Percentiles rank a stretch among this genome's conserved stretches.
Evolutionary conservation across 1,284 basidiomycete species (phyloP).

Genomic region (Tilletia walkeri): DNA sequence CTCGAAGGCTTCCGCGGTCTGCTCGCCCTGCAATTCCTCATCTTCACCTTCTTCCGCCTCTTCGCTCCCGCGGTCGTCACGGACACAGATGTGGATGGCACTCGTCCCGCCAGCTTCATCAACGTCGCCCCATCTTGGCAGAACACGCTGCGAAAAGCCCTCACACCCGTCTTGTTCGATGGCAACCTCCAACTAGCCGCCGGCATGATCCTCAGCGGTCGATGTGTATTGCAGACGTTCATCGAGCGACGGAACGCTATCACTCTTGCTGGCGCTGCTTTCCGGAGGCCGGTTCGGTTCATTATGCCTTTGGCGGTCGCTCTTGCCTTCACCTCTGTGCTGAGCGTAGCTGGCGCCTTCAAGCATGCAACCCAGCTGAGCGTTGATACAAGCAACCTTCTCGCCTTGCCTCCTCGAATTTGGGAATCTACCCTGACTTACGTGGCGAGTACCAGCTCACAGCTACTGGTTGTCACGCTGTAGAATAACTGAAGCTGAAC

Average conservation of each 20-base stretch:
- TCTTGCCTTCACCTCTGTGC: slow-evolving; percentile 26
- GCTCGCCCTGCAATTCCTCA: slow-evolving; percentile 34
- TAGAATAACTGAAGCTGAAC: neutral
- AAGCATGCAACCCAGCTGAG: slow-evolving; percentile 27
- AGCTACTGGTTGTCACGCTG: neutral
- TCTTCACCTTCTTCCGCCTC: slow-evolving; percentile 44
- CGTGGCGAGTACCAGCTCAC: neutral
- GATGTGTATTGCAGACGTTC: slow-evolving; percentile 35
- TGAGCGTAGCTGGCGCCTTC: slow-evolving; percentile 34
- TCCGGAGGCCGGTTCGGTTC: slow-evolving; percentile 41
- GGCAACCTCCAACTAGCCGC: slow-evolving; percentile 34
- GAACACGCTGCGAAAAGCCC: slow-evolving; percentile 33
- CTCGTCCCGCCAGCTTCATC: slow-evolving; percentile 31
- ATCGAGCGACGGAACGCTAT: slow-evolving; percentile 33
- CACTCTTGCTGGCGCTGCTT: slow-evolving; percentile 33
- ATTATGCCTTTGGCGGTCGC: slow-evolving; percentile 34
- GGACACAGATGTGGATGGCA: slow-evolving; percentile 33
- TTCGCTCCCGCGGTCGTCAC: slow-evolving; percentile 41
- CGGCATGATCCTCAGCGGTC: slow-evolving; percentile 37
- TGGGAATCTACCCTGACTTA: neutral
- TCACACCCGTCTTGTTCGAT: slow-evolving; percentile 37
- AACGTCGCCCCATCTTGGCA: slow-evolving; percentile 29
- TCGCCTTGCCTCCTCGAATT: slow-evolving; percentile 30
- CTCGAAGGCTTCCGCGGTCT: slow-evolving; percentile 37
- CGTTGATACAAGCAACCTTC: slow-evolving; percentile 24